These are phyloP conservation scores for Globisporangium megalacanthum DNA, from an alignment of 352 stramenopile species.

Conservation along the genomic window DNA sequence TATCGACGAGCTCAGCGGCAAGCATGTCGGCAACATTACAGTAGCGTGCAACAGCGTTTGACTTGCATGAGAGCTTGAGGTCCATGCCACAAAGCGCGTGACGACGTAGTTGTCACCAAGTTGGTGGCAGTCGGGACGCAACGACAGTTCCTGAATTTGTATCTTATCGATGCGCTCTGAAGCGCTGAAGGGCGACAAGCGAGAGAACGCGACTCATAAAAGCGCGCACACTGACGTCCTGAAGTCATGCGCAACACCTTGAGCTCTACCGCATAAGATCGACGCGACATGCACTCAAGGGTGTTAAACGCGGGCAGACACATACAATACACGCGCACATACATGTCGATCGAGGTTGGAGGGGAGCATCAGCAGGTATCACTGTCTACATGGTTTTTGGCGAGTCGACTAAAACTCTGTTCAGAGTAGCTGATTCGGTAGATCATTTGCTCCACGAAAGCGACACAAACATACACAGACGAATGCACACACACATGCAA, in stretches of 20 bases:
- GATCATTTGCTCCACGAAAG: slow-evolving; percentile 70
- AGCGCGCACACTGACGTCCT: too few relatives aligned
- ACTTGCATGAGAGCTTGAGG: too few relatives aligned
- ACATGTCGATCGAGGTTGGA: not conserved
- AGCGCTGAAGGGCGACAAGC: not conserved
- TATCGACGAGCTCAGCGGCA: too few relatives aligned
- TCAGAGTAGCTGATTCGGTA: slow-evolving; percentile 88
- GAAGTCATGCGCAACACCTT: not conserved
- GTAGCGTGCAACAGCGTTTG: too few relatives aligned
- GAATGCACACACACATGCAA: not conserved
- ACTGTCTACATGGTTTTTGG: slow-evolving; percentile 69
- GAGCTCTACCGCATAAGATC: too few relatives aligned
- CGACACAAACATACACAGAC: slow-evolving; percentile 1
- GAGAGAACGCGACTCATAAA: not conserved
- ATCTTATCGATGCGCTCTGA: too few relatives aligned
- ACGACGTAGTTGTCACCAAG: too few relatives aligned
- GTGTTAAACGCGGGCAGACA: not conserved
- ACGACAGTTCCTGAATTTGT: too few relatives aligned
- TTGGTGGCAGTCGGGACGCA: too few relatives aligned
- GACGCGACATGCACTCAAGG: too few relatives aligned
- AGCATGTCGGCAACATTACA: too few relatives aligned
- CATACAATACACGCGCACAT: not conserved
- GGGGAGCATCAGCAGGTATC: slow-evolving; percentile 67
- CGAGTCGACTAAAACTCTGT: slow-evolving; percentile 87
- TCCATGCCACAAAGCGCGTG: too few relatives aligned